phyloP scores from a whole-genome alignment of 169 alveolate species.

The Blepharisma undulans region DNA sequence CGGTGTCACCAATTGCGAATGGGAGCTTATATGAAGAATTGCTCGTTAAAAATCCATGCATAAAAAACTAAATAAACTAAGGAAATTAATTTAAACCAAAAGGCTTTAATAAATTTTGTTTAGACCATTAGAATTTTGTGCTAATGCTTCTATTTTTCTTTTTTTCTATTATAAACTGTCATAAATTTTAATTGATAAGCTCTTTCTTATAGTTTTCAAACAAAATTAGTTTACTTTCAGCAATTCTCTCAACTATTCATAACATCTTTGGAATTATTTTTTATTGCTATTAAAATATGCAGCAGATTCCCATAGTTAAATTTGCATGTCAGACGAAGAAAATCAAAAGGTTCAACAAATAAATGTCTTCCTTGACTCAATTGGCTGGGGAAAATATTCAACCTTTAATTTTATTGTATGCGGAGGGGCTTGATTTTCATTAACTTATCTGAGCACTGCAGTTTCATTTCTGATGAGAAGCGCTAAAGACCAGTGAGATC shows the following conservation, averaged over 20 bases:
- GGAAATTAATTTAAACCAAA: too few relatives aligned
- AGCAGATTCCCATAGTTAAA: background rate
- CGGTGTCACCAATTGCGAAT: background rate
- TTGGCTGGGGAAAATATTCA: slow-evolving; percentile 32
- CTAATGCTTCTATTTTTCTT: too few relatives aligned
- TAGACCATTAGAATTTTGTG: too few relatives aligned
- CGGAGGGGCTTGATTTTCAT: background rate
- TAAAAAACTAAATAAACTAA: too few relatives aligned
- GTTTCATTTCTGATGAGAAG: background rate
- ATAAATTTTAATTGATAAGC: too few relatives aligned
- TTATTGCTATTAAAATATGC: background rate
- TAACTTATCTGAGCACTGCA: background rate
- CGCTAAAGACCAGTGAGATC: slow-evolving; percentile 10
- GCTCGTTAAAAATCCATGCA: background rate
- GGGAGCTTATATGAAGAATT: background rate
- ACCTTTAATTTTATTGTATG: background rate
- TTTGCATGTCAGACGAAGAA: background rate
- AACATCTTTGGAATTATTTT: background rate
- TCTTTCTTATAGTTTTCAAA: too few relatives aligned
- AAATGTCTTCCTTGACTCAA: background rate
- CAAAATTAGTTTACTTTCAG: too few relatives aligned
- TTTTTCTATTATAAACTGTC: too few relatives aligned
- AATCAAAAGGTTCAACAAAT: background rate
- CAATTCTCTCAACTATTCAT: background rate
- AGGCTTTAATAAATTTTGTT: too few relatives aligned